Evolutionary conservation across 2,329 filamentous ascomycete species (phyloP).

Genomic region (Arachnomyces sp.): DNA sequence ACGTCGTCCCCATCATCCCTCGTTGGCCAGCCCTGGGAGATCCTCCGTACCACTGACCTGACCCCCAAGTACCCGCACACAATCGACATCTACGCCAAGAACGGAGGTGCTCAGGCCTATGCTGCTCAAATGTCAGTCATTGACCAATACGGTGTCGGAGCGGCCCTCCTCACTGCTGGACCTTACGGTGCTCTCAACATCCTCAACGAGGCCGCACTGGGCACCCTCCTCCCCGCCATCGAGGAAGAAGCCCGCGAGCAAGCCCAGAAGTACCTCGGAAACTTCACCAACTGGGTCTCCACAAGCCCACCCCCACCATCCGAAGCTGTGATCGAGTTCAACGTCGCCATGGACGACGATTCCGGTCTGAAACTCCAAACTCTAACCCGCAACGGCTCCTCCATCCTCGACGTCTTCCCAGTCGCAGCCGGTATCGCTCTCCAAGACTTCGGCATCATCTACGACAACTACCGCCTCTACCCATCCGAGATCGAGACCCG

Average conservation of each 20-base stretch:
- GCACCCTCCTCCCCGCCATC: conserved; percentile 19
- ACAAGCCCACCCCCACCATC: not conserved
- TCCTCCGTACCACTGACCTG: conserved; percentile 21
- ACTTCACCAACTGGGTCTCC: conserved; percentile 2
- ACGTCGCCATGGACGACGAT: conserved; percentile 10
- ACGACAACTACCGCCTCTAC: conserved; percentile 12
- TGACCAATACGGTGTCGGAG: conserved; percentile 29
- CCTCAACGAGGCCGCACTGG: conserved; percentile 21
- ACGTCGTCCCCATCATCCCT: conserved; percentile 22
- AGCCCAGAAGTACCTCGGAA: conserved; percentile 12
- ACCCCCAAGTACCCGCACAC: conserved; percentile 22
- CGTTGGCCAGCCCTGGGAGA: conserved; percentile 34
- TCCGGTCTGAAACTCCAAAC: conserved; percentile 13
- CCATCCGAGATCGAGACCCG: conserved; percentile 12
- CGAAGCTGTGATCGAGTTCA: conserved; percentile 4
- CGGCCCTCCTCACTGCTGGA: conserved; percentile 26
- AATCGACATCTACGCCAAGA: conserved; percentile 28
- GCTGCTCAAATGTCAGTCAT: conserved; percentile 28
- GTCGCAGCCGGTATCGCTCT: conserved; percentile 9
- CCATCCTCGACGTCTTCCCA: conserved; percentile 12
- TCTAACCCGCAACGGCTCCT: conserved; percentile 12
- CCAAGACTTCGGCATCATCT: conserved; percentile 12
- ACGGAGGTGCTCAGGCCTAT: conserved; percentile 28
- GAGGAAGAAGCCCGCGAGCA: conserved; percentile 23
- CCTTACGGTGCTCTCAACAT: conserved; percentile 19